Evolutionary conservation across 768 basidiomycete genomes (phyloP), one percentile per base, ranked within the genome.

Genomic region (Xerocomellus chrysenteron): DNA sequence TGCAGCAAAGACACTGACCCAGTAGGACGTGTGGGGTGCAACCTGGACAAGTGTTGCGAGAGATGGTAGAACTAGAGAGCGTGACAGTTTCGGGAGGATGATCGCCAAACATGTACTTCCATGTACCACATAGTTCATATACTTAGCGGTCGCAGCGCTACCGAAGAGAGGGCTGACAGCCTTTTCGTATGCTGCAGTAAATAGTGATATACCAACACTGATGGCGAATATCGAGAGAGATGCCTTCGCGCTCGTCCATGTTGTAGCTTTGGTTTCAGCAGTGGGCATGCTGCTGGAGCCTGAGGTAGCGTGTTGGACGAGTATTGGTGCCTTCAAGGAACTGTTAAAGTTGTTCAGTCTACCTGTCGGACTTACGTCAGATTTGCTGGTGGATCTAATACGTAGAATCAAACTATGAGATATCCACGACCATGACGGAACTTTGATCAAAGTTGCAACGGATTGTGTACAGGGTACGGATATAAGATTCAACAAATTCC

Each of bases 111-210:
- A 67, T 24, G 78, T 69, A 53, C 68, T 71, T 42, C 76, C 72
- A 26, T 76, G 65, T 12, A 77, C 63, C 37, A 77, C 56, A 54
- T 76, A 74, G 46, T 69, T 65, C 9, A 91, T 72, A 37, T 83
- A 74, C 52, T 77, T 74, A 0, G 73, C 74, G 1, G 85, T 82
- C 0, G 87, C 82, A 8, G 77, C 76, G 13, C 79, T 74, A 46
- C 85, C 89, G 68, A 90, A 92, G 4, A 91, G 73, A 16, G 90
- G 90, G 52, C 78, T 70, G n/a, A 92, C 65, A 10, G 82, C 77
- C 35, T 82, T 82, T 68, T 82, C 79, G 65, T 91, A 89, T 7
- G 80, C 73, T 60, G 82, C 84, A 17, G 84, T 74, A 52, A 82
- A 75, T 33, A 90, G 77, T 3, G 87, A 86, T 36, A 86, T 71